Evolutionary conservation across 148 eudicot species (phyloP), one percentile per base, ranked within the genome.

Genomic region (Rhododendron kiyosumense): DNA sequence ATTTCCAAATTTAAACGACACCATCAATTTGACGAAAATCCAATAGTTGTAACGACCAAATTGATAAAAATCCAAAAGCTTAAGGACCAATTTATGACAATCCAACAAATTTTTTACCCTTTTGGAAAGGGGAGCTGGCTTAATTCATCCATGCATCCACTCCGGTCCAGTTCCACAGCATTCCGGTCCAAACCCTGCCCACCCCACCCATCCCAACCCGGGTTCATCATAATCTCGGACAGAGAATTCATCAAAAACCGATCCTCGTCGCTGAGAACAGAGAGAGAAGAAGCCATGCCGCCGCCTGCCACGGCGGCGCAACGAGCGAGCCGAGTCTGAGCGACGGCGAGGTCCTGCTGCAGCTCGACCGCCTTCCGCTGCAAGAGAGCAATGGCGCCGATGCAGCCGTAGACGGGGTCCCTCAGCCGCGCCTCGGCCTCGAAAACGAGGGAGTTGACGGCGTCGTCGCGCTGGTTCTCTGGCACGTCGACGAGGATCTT

Each of bases 351-450:
- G 83, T 95, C 97, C 54, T 89, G 94, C 30, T 94, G 94, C 0
- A 95, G 94, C 82, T 92, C 90, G 5, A 84, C 61, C 93, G 93
- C 93, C 79, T 87, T 88, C 74, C 86, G 85, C 71, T 96, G 96
- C 57, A 96, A 65, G 34, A 93, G 75, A 0, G 94, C 94, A 24
- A 96, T 93, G 28, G 95, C 93, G 1, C 96, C 97, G 69, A 96
- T 91, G 90, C 98, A 96, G 11, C 98, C 98, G 28, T 96, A 93
- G 26, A 96, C 94, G 0, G 98, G 98, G 89, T 96, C 98, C 18
- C 83, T 88, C 0, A 96, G 94, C 54, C 98, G 87, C 3, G 94
- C 94, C 89, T 96, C 97, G 1, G 98, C 98, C 90, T 96, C 98
- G 22, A 86, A 96, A 0, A 93, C 92, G 7, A 96, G 92, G 1